Conservation (phyloP, 2,329 filamentous ascomycete genomes). For the Aspergillus floridensis region DNA sequence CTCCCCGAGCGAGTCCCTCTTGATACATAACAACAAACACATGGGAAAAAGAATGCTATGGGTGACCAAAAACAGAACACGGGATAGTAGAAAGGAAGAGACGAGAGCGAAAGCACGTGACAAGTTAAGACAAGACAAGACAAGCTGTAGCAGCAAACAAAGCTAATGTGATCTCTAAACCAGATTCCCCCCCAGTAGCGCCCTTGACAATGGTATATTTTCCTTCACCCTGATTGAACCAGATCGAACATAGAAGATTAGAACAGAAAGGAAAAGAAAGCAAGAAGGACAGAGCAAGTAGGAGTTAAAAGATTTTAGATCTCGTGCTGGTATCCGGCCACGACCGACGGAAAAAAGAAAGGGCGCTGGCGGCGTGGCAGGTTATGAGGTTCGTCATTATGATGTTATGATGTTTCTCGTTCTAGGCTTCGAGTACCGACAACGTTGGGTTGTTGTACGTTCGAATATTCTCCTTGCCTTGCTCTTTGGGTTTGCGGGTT, state of each 20-base stretch:
- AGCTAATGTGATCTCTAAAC: too few species aligned
- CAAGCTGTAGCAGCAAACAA: neutral
- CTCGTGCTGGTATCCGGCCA: neutral
- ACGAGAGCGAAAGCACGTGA: too few species aligned
- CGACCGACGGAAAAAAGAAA: neutral
- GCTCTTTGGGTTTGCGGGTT: slow-evolving; percentile 22
- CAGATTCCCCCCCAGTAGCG: neutral
- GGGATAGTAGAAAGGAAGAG: too few species aligned
- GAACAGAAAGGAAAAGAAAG: neutral
- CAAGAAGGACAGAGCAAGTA: neutral
- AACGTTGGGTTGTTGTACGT: slow-evolving; percentile 9
- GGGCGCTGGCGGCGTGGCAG: neutral
- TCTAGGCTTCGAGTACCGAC: slow-evolving; percentile 1
- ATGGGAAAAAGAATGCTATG: too few species aligned
- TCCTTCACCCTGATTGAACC: neutral
- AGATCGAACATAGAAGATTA: neutral
- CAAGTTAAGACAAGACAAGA: neutral
- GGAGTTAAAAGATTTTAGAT: neutral
- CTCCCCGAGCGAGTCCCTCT: too few species aligned
- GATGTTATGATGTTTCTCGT: neutral
- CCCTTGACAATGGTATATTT: slow-evolving; percentile 1
- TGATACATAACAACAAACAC: too few species aligned
- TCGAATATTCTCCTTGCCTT: slow-evolving; percentile 36
- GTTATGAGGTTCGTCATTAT: neutral
- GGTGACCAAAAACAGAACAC: too few species aligned